Evolutionary conservation across 2,329 filamentous ascomycete species (phyloP).

Genomic region (Dactylonectria estremocensis): DNA sequence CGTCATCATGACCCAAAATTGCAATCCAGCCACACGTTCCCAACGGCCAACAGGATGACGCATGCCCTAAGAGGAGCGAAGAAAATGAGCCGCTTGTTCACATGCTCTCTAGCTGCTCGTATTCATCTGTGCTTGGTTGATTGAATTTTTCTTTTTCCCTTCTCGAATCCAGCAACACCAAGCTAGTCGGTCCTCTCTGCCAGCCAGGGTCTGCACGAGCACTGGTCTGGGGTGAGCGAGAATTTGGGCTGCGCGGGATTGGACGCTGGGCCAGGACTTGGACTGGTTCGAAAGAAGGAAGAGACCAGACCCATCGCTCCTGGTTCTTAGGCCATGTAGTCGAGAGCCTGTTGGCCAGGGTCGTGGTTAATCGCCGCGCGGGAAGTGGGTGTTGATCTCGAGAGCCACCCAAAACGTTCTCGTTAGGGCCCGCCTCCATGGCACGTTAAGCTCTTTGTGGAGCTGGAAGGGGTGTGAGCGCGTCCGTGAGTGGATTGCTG

Average conservation of each 20-base stretch:
- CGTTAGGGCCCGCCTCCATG: constrained; percentile 29
- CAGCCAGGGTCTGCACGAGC: constrained; percentile 27
- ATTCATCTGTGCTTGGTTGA: constrained; percentile 33
- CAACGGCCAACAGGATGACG: constrained; percentile 33
- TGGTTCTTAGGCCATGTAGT: constrained; percentile 23
- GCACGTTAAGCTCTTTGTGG: constrained; percentile 28
- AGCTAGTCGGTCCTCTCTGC: constrained; percentile 25
- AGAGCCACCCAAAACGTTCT: constrained; percentile 32
- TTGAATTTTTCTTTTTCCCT: constrained; percentile 36
- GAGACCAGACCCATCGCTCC: constrained; percentile 10
- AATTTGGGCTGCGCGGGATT: constrained; percentile 28
- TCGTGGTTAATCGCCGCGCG: constrained; percentile 40
- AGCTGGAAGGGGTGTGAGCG: constrained; percentile 17
- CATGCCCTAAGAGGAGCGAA: constrained; percentile 19
- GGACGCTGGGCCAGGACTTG: constrained; percentile 15
- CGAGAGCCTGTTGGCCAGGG: constrained; percentile 30
- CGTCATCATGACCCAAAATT: constrained; percentile 35
- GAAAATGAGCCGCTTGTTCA: constrained; percentile 28
- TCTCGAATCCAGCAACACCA: constrained; percentile 30
- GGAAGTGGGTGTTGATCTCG: constrained; percentile 48
- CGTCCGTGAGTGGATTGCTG: constrained; percentile 10
- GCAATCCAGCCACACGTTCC: constrained; percentile 19
- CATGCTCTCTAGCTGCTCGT: constrained; percentile 33
- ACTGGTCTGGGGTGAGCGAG: constrained; percentile 26
- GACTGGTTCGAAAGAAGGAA: constrained; percentile 8